These are phyloP conservation scores for Phytophthora palmivora DNA, from an alignment of 352 stramenopile genomes.

Conservation along the genomic window DNA sequence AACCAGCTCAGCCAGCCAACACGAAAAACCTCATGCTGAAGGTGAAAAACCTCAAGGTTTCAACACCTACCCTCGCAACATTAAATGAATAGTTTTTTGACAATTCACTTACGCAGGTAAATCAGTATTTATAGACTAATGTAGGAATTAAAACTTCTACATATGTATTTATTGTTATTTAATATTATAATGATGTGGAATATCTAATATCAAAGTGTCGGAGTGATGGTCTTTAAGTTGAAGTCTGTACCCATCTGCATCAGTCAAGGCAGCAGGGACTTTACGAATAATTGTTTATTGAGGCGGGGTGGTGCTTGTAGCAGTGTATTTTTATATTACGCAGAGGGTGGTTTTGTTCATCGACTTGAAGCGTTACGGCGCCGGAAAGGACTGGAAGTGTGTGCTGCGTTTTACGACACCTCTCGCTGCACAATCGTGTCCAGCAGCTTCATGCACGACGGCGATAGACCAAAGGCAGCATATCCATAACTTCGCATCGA, in stretches of 20 bases:
- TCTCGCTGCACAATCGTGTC: background rate
- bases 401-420: constrained; percentile 10
- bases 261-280: background rate
- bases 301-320: background rate
- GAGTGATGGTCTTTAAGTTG: constrained; percentile 39
- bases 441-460: constrained; percentile 33
- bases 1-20: constrained; percentile 44
- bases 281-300: constrained; percentile 9
- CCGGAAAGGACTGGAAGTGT: background rate
- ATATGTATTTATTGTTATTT: too few relatives aligned
- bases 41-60: constrained; percentile 22
- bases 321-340: constrained; percentile 30
- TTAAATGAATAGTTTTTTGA: background rate
- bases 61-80: constrained; percentile 9
- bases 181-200: background rate
- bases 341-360: constrained; percentile 21
- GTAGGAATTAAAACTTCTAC: too few relatives aligned
- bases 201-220: background rate
- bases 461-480: constrained; percentile 10
- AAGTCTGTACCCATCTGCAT: constrained; percentile 9
- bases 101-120: too few relatives aligned
- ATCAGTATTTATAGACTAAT: too few relatives aligned
- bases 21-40: constrained; percentile 31
- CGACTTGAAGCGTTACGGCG: constrained; percentile 6
- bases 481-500: constrained; percentile 13